Evolutionary conservation across 1,139 yeast species (phyloP), one percentile per base, ranked within the genome.

Genomic region (Taphrina betulina): DNA sequence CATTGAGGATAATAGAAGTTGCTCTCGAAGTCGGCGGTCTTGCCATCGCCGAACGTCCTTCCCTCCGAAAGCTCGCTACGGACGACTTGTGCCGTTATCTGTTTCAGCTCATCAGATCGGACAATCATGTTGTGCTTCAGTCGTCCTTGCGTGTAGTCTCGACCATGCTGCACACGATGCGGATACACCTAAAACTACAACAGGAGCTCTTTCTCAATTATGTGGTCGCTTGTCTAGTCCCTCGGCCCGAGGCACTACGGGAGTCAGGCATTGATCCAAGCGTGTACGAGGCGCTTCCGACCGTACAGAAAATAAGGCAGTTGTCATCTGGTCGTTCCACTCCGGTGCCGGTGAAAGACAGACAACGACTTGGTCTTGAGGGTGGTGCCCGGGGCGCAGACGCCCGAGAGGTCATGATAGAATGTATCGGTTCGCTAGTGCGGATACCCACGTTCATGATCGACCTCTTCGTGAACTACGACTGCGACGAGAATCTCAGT

Each of bases 401-500:
- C 58, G 74, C 82, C 1, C 84, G 92, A 63, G 98, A 92, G 67
- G 76, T 86, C 63, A 75, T 94, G 64, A 78, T 90, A 40, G 98
- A 94, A 68, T 82, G 92, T 14, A 72, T 92, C 2, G 84, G 96
- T 5, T 79, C 88, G 45, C 71, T 92, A 52, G 79, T 88, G 3
- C 79, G 95, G 60, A 81, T 87, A 0, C 94, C 95, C 1, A 72
- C 79, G 2, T 83, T 88, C 60, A 89, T 90, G 68, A 80, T 90
- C 10, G 78, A 81, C 48, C 70, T 89, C 38, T 92, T 85, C 67
- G 82, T 86, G 56, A 84, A 83, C 58, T 94, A 82, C 67, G 98
- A 94, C 69, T 92, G 97, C 70, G 94, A 89, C 66, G 83, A 89
- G 62, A 95, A 89, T 61, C 79, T 94, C 62, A 78, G 85, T 1